phyloP scores from a whole-genome alignment of 75 land plant genomes.

The Azolla pinnata region DNA sequence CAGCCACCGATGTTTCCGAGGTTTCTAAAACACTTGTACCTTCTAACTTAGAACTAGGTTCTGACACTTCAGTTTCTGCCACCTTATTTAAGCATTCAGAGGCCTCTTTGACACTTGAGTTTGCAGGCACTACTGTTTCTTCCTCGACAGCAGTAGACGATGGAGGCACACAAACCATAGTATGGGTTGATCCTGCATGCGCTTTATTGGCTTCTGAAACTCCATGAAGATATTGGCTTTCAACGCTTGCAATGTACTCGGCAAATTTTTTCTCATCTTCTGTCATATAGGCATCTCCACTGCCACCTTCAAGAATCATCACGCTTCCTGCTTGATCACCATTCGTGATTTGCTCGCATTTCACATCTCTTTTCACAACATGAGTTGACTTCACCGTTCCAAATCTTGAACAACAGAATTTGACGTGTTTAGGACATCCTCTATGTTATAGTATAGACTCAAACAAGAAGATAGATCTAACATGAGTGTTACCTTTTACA shows the following conservation, averaged over 20 bases:
- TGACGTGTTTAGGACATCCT: neutral
- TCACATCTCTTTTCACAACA: conserved; percentile 23
- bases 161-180: too few relatives aligned
- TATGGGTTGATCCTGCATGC: neutral
- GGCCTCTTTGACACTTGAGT: too few relatives aligned
- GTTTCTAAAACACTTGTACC: too few relatives aligned
- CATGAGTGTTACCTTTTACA: conserved; percentile 48
- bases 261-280: neutral
- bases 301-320: too few relatives aligned
- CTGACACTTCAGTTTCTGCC: too few relatives aligned
- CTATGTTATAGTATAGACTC: neutral
- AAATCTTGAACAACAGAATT: conserved; percentile 45
- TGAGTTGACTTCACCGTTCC: conserved; percentile 80
- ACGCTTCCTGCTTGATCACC: too few relatives aligned
- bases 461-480: neutral
- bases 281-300: neutral
- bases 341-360: too few relatives aligned
- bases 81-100: too few relatives aligned
- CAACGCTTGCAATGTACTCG: neutral
- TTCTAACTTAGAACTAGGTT: too few relatives aligned
- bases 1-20: too few relatives aligned
- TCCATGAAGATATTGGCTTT: neutral
- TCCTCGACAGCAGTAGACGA: too few relatives aligned
- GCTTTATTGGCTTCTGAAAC: neutral
- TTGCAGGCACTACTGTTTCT: too few relatives aligned